Percentiles rank a stretch among this genome's conserved stretches.
Conservation (phyloP, 257 asterid genomes). For the Salvia rosmarinus region DNA sequence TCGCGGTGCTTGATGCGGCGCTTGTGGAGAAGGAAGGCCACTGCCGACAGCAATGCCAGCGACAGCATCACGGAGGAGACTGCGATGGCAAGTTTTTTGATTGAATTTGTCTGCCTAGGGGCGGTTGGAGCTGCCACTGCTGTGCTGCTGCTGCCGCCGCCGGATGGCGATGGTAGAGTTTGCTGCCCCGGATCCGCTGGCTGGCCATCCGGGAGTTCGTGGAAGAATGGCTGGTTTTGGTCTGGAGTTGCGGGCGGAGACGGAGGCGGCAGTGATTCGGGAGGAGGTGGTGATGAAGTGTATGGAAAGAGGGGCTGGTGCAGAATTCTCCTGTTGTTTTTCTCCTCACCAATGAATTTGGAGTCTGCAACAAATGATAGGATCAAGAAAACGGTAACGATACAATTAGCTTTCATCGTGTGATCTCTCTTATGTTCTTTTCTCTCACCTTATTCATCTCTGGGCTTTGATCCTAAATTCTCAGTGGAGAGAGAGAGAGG, state of each 20-base stretch:
- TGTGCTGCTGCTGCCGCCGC: conserved; percentile 43
- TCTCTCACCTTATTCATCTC: conserved; percentile 60
- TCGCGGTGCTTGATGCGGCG: conserved; percentile 49
- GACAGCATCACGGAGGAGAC: conserved; percentile 60
- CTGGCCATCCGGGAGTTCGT: conserved; percentile 68
- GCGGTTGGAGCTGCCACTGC: conserved; percentile 50
- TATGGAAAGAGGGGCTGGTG: conserved; percentile 82
- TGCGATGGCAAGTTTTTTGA: conserved; percentile 67
- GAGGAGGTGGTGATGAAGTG: conserved; percentile 43
- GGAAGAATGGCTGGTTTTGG: conserved; percentile 91
- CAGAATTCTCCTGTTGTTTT: conserved; percentile 63
- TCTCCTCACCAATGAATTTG: conserved; percentile 5
- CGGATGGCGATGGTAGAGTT: conserved; percentile 49
- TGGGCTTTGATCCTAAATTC: conserved; percentile 35
- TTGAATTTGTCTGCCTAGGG: conserved; percentile 42
- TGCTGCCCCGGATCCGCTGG: conserved; percentile 56
- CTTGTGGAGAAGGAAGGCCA: conserved; percentile 63
- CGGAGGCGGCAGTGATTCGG: conserved; percentile 35
- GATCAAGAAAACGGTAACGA: conserved; percentile 41
- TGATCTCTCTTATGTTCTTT: conserved; percentile 34
- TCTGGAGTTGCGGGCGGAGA: conserved; percentile 40
- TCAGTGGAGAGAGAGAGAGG: conserved; percentile 30
- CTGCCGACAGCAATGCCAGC: conserved; percentile 61
- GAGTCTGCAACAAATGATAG: conserved; percentile 38
- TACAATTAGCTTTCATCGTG: conserved; percentile 52